These are phyloP conservation scores for Ilyonectria mors-panacis DNA, from an alignment of 2,329 filamentous ascomycete species.

Conservation along the genomic window DNA sequence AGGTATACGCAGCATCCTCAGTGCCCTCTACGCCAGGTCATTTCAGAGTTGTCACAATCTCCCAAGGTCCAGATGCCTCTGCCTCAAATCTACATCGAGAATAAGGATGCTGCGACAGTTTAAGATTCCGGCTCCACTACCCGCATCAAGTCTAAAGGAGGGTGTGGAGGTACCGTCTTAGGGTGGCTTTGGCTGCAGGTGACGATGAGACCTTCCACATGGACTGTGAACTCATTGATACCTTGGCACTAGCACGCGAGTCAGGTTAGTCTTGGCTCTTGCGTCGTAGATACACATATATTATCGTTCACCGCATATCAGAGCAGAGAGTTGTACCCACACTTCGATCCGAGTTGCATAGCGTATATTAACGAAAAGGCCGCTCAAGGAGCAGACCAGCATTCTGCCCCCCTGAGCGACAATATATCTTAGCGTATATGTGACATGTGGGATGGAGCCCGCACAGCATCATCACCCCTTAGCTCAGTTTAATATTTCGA, in stretches of 20 bases:
- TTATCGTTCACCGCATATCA: background rate
- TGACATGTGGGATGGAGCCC: too few species aligned
- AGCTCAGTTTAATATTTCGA: too few species aligned
- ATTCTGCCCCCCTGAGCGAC: too few species aligned
- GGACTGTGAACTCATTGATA: background rate
- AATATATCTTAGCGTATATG: too few species aligned
- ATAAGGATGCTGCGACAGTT: too few species aligned
- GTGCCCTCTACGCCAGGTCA: background rate
- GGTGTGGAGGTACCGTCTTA: background rate
- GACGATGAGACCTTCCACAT: background rate
- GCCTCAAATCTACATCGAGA: too few species aligned
- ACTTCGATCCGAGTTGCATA: too few species aligned
- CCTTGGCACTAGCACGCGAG: background rate
- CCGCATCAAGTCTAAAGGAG: background rate
- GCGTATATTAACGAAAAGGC: too few species aligned
- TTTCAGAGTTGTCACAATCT: background rate
- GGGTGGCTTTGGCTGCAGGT: background rate
- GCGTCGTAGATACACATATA: background rate
- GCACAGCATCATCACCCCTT: too few species aligned
- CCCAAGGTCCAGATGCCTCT: background rate
- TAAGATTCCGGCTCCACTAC: slow-evolving; percentile 1
- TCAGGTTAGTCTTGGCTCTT: background rate
- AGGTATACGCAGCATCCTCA: background rate
- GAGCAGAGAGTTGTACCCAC: too few species aligned
- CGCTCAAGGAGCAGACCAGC: too few species aligned